Evolutionary conservation across 306 rosid species (phyloP).

Genomic region (Acmispon strigosus): DNA sequence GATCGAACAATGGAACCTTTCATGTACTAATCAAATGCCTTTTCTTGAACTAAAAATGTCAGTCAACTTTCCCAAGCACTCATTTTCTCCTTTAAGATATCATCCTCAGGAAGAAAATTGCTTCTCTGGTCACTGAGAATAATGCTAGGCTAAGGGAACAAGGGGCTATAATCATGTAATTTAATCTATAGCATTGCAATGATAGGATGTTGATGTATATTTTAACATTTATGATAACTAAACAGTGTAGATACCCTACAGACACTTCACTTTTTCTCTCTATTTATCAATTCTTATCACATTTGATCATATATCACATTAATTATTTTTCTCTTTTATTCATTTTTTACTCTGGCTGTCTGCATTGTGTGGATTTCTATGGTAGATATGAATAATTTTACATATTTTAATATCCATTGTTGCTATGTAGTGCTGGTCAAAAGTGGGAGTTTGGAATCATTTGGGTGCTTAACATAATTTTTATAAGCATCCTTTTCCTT

Average conservation of each 20-base stretch:
- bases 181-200: conserved; percentile 45
- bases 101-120: conserved; percentile 15
- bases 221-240: no score
- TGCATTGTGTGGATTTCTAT: no score
- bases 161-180: conserved; percentile 6
- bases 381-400: no score
- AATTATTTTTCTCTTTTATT: no score
- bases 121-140: conserved; percentile 9
- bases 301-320: no score
- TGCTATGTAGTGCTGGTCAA: conserved; percentile 56
- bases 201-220: conserved; percentile 46
- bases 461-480: conserved; percentile 35
- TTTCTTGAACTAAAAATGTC: conserved; percentile 24
- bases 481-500: conserved; percentile 38
- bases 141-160: conserved; percentile 30
- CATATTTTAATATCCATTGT: conserved; percentile 10
- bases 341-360: no score
- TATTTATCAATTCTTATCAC: no score
- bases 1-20: conserved; percentile 31
- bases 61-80: conserved; percentile 34
- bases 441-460: conserved; percentile 69
- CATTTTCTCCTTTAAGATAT: conserved; percentile 1
- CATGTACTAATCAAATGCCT: conserved; percentile 27
- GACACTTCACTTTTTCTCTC: no score
- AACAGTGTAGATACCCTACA: no score